Percentiles rank a stretch among this genome's conserved stretches.
Evolutionary conservation across 495 filamentous ascomycete genomes (phyloP).

Genomic region (Aspergillus campestris): DNA sequence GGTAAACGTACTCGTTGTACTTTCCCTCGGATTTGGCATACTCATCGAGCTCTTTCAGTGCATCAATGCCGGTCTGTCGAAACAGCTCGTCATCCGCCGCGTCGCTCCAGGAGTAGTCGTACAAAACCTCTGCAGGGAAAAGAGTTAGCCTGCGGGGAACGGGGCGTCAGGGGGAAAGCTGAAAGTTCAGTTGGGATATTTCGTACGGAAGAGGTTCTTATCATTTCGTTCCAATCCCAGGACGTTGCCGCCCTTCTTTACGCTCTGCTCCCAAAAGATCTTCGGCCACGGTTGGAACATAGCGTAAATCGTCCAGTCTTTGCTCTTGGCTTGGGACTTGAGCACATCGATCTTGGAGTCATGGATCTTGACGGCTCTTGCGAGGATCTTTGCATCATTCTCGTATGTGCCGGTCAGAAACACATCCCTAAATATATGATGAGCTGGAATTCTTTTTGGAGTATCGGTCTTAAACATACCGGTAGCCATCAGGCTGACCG

Average conservation of each 20-base stretch:
- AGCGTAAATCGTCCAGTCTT: conserved; percentile 7
- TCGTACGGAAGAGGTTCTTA: conserved; percentile 15
- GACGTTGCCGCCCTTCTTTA: conserved; percentile 14
- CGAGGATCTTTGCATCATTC: conserved; percentile 8
- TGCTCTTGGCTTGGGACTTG: conserved; percentile 4
- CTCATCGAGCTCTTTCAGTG: conserved; percentile 9
- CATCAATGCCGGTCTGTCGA: conserved; percentile 5
- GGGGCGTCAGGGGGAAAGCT: background rate
- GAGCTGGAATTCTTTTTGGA: background rate
- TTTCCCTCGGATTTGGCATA: conserved; percentile 18
- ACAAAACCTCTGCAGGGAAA: conserved; percentile 11
- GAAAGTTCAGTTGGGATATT: background rate
- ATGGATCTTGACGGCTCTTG: conserved; percentile 12
- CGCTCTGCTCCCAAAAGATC: conserved; percentile 9
- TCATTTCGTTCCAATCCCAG: conserved; percentile 18
- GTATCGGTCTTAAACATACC: conserved; percentile 2
- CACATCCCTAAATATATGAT: conserved; percentile 5
- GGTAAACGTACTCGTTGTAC: conserved; percentile 17
- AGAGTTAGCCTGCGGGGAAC: background rate
- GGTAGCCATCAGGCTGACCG: conserved; percentile 10
- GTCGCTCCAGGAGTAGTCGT: conserved; percentile 15
- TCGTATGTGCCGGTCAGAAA: conserved; percentile 12
- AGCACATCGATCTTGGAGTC: conserved; percentile 10
- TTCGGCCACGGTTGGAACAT: conserved; percentile 19
- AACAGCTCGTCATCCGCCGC: conserved; percentile 13